phyloP scores from a whole-genome alignment of 169 alveolate genomes.

The Plasmodium vinckei region DNA sequence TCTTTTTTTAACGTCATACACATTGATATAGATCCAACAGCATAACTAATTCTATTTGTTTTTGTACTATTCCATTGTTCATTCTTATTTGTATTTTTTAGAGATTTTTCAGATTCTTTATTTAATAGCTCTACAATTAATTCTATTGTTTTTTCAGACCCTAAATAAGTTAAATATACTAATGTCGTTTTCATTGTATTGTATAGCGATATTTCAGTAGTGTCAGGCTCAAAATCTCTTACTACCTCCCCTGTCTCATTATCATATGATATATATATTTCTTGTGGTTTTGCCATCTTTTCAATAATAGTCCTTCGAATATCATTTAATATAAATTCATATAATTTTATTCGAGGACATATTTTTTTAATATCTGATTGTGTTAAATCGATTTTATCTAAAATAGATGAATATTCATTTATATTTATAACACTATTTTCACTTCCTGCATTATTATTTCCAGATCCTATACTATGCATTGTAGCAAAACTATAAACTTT shows the following conservation, averaged over 20 bases:
- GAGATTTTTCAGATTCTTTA: conserved; percentile 85
- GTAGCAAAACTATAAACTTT: conserved; percentile 71
- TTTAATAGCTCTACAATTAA: conserved; percentile 93
- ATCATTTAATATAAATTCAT: conserved; percentile 74
- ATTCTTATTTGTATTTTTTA: conserved; percentile 76
- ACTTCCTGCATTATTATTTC: background rate
- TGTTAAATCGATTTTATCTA: conserved; percentile 68
- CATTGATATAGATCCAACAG: conserved; percentile 98
- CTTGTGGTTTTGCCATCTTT: conserved; percentile 98
- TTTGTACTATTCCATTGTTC: conserved; percentile 87
- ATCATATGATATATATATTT: conserved; percentile 91
- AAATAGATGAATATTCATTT: conserved; percentile 61
- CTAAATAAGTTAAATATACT: conserved; percentile 95
- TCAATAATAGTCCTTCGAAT: conserved; percentile 83
- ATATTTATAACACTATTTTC: conserved; percentile 14
- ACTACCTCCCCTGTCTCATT: conserved; percentile 93
- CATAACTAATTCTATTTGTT: conserved; percentile 94
- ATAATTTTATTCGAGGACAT: conserved; percentile 64
- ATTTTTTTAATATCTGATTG: conserved; percentile 53
- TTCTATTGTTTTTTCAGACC: conserved; percentile 94
- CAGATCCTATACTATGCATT: conserved; percentile 3
- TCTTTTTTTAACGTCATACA: conserved; percentile 95
- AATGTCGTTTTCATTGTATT: conserved; percentile 96
- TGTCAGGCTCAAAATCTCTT: conserved; percentile 91
- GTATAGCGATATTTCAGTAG: conserved; percentile 97